These are phyloP conservation scores for California macrophylla DNA, from an alignment of 441 rosid species.

Conservation along the genomic window DNA sequence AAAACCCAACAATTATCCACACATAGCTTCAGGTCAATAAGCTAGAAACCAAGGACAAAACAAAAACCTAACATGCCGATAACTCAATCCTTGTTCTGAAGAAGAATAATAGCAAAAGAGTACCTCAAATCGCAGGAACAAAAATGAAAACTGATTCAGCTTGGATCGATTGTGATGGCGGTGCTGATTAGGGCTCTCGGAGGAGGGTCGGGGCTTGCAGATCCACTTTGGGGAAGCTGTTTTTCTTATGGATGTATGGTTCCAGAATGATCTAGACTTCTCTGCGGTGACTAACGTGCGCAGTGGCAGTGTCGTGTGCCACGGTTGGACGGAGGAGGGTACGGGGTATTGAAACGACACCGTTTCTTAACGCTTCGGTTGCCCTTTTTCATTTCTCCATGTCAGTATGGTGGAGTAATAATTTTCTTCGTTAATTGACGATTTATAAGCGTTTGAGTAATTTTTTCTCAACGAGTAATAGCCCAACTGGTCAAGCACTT, in stretches of 20 bases:
- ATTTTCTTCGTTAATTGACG: no score
- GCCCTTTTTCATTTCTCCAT: neutral
- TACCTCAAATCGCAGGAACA: neutral
- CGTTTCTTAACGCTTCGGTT: neutral
- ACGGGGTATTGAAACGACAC: neutral
- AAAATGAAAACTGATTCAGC: neutral
- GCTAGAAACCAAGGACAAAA: neutral
- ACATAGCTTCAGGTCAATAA: neutral
- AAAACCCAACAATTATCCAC: neutral
- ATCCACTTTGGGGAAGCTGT: neutral
- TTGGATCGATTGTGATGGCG: neutral
- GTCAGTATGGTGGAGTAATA: no score
- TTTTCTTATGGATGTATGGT: neutral
- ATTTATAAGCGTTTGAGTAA: no score
- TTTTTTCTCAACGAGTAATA: no score
- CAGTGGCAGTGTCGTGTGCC: neutral
- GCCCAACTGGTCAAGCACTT: no score
- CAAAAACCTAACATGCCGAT: neutral
- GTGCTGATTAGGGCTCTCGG: neutral
- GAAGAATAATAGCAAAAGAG: neutral
- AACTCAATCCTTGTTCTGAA: neutral
- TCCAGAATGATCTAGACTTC: neutral
- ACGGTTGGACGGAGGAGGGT: slow-evolving; percentile 1
- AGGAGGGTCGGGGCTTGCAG: neutral
- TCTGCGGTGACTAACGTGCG: neutral